phyloP scores from a whole-genome alignment of 1,139 yeast species.

The Blastobotrys arbuscula region DNA sequence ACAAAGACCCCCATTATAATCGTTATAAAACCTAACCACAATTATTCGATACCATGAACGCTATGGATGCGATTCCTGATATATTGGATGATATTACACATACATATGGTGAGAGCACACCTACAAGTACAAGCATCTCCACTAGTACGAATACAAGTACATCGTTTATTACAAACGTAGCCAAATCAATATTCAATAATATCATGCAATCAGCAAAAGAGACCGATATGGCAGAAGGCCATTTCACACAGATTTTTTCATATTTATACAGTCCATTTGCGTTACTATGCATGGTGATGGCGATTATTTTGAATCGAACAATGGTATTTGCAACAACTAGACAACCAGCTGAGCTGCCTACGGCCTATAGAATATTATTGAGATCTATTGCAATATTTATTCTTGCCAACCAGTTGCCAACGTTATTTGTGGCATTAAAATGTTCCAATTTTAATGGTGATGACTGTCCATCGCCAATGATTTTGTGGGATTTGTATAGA shows the following conservation, averaged over 20 bases:
- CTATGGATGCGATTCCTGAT: constrained; percentile 13
- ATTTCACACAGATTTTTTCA: constrained; percentile 19
- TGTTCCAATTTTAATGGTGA: no score
- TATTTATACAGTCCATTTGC: constrained; percentile 49
- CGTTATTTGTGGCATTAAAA: constrained; percentile 40
- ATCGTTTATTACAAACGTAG: constrained; percentile 20
- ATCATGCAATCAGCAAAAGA: constrained; percentile 24
- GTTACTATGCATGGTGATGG: constrained; percentile 54
- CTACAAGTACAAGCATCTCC: neutral
- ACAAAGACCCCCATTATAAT: neutral
- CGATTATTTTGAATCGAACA: constrained; percentile 59
- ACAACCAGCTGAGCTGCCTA: constrained; percentile 34
- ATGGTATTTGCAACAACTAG: constrained; percentile 61
- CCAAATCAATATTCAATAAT: constrained; percentile 20
- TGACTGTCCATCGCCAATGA: constrained; percentile 35
- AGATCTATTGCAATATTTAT: constrained; percentile 38
- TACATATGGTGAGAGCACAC: neutral
- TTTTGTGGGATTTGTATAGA: constrained; percentile 61
- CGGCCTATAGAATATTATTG: constrained; percentile 31
- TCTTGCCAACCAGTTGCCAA: constrained; percentile 35
- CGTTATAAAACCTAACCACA: neutral
- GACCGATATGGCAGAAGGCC: constrained; percentile 25
- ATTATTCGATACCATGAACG: constrained; percentile 7
- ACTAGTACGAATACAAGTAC: constrained; percentile 7
- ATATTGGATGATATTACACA: neutral